Percentiles rank a stretch among this genome's conserved stretches.
Evolutionary conservation across 768 basidiomycete species (phyloP).

Genomic region (Strobilomyces dryophilus): DNA sequence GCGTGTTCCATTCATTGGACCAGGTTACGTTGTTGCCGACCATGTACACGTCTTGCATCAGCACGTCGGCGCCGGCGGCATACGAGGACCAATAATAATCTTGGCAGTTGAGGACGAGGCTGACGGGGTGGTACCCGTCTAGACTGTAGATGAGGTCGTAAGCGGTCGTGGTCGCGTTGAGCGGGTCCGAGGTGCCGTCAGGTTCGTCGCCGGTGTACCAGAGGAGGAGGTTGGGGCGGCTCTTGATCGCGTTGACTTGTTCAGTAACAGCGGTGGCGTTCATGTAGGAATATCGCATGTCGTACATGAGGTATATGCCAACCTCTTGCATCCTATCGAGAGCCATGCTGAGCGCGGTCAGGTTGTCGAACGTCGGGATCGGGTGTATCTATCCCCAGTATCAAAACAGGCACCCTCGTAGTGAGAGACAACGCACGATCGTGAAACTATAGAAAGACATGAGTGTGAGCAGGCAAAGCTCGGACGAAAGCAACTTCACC

Average conservation of each 20-base stretch:
- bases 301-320: constrained; percentile 74
- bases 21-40: constrained; percentile 59
- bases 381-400: constrained; percentile 53
- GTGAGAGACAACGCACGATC: constrained; percentile 29
- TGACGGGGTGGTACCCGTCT: constrained; percentile 66
- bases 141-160: constrained; percentile 56
- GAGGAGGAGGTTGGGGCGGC: constrained; percentile 61
- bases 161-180: constrained; percentile 47
- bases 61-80: constrained; percentile 61
- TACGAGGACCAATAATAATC: constrained; percentile 62
- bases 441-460: constrained; percentile 9
- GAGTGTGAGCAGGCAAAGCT: neutral
- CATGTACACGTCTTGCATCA: constrained; percentile 59
- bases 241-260: constrained; percentile 67
- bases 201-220: constrained; percentile 79
- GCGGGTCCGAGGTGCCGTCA: constrained; percentile 65
- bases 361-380: constrained; percentile 59
- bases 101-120: constrained; percentile 61
- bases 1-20: constrained; percentile 56
- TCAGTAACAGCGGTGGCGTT: constrained; percentile 57
- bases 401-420: neutral
- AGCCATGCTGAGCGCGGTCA: constrained; percentile 53
- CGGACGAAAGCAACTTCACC: constrained; percentile 11
- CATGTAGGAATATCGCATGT: constrained; percentile 73
- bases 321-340: constrained; percentile 71